phyloP scores from a whole-genome alignment of 1,284 basidiomycete genomes.

The Rhodotorula sp. region DNA sequence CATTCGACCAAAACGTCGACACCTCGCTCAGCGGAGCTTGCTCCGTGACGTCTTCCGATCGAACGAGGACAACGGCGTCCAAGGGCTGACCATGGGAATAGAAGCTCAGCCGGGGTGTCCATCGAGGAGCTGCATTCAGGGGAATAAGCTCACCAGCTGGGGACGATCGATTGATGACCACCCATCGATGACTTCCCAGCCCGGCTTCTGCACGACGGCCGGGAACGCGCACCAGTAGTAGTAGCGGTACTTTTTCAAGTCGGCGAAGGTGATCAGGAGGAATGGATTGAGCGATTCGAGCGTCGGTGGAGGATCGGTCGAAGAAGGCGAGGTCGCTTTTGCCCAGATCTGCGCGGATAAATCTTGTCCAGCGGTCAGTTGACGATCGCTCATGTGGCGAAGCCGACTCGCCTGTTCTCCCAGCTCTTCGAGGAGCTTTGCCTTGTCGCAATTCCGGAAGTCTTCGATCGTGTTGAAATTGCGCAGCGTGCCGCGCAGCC shows the following conservation, averaged over 20 bases:
- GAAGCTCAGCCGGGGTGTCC: not conserved
- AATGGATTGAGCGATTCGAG: constrained; percentile 64
- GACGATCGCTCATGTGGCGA: not conserved
- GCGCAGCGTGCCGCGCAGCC: constrained; percentile 68
- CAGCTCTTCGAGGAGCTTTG: constrained; percentile 61
- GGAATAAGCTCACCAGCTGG: not conserved
- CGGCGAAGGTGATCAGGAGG: constrained; percentile 86
- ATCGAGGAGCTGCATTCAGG: not conserved
- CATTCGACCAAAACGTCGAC: constrained; percentile 56
- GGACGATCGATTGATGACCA: constrained; percentile 6
- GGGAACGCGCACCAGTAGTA: constrained; percentile 99
- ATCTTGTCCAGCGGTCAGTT: not conserved
- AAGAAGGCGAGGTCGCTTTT: not conserved
- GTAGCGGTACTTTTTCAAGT: constrained; percentile 96
- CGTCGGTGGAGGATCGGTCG: not conserved
- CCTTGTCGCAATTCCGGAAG: constrained; percentile 87
- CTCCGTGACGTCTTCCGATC: not conserved
- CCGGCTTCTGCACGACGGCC: constrained; percentile 78
- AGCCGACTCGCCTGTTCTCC: constrained; percentile 31
- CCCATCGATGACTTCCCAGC: constrained; percentile 65
- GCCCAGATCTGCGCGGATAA: constrained; percentile 22
- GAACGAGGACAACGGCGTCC: not conserved
- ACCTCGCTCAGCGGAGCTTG: not conserved
- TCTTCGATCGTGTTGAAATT: constrained; percentile 88
- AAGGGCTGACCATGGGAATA: not conserved